Evolutionary conservation across 257 asterid genomes (phyloP).

Genomic region (Solanum virginianum): DNA sequence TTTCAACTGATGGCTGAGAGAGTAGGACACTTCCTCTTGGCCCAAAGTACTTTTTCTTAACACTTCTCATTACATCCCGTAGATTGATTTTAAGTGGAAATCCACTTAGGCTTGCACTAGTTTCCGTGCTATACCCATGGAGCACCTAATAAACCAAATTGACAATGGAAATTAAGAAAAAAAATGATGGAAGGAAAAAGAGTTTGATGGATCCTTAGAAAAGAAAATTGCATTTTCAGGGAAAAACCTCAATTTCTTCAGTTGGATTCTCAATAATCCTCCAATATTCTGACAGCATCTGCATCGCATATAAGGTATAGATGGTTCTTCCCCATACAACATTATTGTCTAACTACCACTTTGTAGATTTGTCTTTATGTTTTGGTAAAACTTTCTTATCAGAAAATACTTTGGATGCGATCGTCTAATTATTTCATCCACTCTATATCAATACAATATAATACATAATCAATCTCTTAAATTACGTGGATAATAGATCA

Average conservation of each 20-base stretch:
- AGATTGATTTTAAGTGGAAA: conserved; percentile 28
- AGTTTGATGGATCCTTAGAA: background rate
- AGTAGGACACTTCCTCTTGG: too few species aligned
- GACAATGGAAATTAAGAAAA: conserved; percentile 6
- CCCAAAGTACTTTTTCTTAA: background rate
- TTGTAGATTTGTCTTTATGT: too few species aligned
- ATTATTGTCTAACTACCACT: too few species aligned
- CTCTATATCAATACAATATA: too few species aligned
- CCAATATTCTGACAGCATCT: conserved; percentile 95
- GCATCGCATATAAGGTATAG: conserved; percentile 44
- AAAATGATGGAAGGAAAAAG: background rate
- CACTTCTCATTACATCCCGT: conserved; percentile 2
- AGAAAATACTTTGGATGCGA: too few species aligned
- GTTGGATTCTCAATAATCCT: conserved; percentile 56
- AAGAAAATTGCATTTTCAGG: background rate
- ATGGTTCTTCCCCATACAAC: too few species aligned
- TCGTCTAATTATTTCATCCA: too few species aligned
- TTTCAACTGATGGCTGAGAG: too few species aligned
- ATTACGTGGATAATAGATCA: too few species aligned
- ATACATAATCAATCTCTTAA: too few species aligned
- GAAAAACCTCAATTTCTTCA: conserved; percentile 70
- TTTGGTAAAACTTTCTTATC: too few species aligned
- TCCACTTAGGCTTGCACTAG: conserved; percentile 34
- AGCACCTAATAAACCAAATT: conserved; percentile 52
- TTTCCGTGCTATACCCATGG: conserved; percentile 21